Base-by-base conservation (phyloP, 2,329 filamentous ascomycete species). In the Curvularia lunata region DNA sequence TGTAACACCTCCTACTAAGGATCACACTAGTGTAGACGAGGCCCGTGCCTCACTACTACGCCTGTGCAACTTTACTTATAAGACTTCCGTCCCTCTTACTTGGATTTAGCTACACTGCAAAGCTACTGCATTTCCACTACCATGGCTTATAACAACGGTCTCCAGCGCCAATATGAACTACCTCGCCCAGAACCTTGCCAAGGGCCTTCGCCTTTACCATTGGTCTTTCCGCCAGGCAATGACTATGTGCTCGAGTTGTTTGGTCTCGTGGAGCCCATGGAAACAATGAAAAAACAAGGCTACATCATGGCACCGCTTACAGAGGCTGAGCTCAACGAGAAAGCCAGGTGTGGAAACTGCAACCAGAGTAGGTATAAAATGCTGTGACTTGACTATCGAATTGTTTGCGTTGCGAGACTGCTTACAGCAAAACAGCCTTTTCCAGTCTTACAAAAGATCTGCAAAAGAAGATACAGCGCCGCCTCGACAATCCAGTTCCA, bases 311-410 rank as follows among this genome's bases (percentile, higher is more conserved):
- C 54, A 25, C 57, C 45, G 10, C 50, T 66, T 8, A 58, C 56
- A 21, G 51, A 52, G 10, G 54, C 50, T 19, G 60, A 65, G 6
- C 48, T 66, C 21, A 23, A 57, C 3, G 10, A 46, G 47, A 63
- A 64, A 47, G 56, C 56, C 18, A 55, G 56, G 30, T 66, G 64
- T 32, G 46, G 21, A 16, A 40, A 42, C 12, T 66, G 64, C 30
- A 54, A 52, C 18, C 62, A 63, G 54, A 52, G 64, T 65, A 30
- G 21, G 41, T 45, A 34, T 18, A 34, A 47, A 6, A 25, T 56
- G 13, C 18, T 32, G 25, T 28, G 8, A 3, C 8, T 16, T 25
- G 30, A 43, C 19, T 6, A 7, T 43, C 8, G 0, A 6, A 18
- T 18, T 0, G 40, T 37, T 6, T n/a, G 3, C 16, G 13, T 37